phyloP scores from a whole-genome alignment of 441 rosid genomes.

The Viola pubescens region DNA sequence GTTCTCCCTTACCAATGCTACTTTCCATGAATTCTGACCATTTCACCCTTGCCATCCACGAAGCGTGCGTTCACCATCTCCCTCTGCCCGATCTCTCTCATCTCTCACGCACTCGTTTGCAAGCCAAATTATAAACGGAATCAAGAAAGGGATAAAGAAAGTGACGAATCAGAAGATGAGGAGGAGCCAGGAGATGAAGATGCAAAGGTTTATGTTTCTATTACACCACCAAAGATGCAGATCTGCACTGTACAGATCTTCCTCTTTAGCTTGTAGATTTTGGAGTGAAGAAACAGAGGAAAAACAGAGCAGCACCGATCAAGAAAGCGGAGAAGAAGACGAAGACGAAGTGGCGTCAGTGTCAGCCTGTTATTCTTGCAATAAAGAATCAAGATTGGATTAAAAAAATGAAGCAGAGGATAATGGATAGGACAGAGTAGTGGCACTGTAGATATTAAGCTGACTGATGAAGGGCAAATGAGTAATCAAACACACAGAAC shows the following conservation, averaged over 20 bases:
- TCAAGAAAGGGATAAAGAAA: slow-evolving; percentile 22
- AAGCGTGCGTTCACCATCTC: too few relatives aligned
- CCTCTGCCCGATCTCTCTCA: too few relatives aligned
- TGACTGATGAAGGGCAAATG: too few relatives aligned
- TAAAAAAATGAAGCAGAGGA: slow-evolving; percentile 25
- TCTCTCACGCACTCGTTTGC: too few relatives aligned
- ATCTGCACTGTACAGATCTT: slow-evolving; percentile 82
- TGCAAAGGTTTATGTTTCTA: slow-evolving; percentile 24
- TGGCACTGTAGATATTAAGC: too few relatives aligned
- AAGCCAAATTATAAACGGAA: slow-evolving; percentile 7
- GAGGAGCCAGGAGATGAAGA: slow-evolving; percentile 21
- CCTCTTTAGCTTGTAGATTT: slow-evolving; percentile 64
- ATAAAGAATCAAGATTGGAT: slow-evolving; percentile 20
- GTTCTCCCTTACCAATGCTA: too few relatives aligned
- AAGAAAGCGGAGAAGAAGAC: slow-evolving; percentile 18
- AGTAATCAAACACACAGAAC: too few relatives aligned
- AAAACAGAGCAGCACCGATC: slow-evolving; percentile 21
- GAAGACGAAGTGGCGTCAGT: slow-evolving; percentile 23
- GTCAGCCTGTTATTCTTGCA: slow-evolving; percentile 20
- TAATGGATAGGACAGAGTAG: too few relatives aligned
- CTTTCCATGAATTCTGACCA: too few relatives aligned
- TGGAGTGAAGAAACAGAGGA: slow-evolving; percentile 42
- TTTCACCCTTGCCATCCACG: too few relatives aligned
- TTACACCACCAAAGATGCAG: slow-evolving; percentile 72
- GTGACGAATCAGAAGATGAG: slow-evolving; percentile 21